Conservation (phyloP, 306 rosid genomes). For the Carpinus viminea region DNA sequence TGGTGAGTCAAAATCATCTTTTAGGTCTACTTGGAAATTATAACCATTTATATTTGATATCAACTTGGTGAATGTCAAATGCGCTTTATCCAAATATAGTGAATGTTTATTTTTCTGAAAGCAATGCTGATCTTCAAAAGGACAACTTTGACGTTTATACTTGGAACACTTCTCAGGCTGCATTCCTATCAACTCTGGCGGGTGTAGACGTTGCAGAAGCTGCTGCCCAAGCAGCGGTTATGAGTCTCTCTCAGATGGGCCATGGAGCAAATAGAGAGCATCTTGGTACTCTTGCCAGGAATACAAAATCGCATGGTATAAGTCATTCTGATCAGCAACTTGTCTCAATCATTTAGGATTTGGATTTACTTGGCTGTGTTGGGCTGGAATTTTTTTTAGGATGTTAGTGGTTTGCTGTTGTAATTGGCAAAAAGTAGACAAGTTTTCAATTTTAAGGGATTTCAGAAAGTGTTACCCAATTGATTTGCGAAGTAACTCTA, state of each 20-base stretch:
- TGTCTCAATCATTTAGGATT: neutral
- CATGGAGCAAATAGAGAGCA: slow-evolving; percentile 40
- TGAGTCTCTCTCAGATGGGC: slow-evolving; percentile 51
- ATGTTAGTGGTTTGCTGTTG: neutral
- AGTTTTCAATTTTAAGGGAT: slow-evolving; percentile 18
- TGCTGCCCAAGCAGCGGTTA: slow-evolving; percentile 83
- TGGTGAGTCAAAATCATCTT: neutral
- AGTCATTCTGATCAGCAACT: neutral
- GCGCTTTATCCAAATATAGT: neutral
- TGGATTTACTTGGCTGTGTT: neutral
- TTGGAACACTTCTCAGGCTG: slow-evolving; percentile 58
- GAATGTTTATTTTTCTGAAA: neutral
- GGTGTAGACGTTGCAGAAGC: slow-evolving; percentile 72
- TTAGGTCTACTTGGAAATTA: neutral
- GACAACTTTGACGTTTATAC: neutral
- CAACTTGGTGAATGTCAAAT: neutral
- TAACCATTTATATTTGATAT: neutral
- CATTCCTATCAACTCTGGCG: slow-evolving; percentile 83
- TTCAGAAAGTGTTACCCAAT: slow-evolving; percentile 3
- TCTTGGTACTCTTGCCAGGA: slow-evolving; percentile 33
- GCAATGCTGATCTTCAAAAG: neutral
- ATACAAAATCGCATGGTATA: slow-evolving; percentile 48
- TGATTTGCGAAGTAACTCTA: neutral
- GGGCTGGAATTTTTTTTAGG: neutral
- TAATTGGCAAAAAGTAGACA: neutral